These are phyloP conservation scores for Leucaena leucocephala DNA, from an alignment of 306 rosid species.

Conservation along the genomic window DNA sequence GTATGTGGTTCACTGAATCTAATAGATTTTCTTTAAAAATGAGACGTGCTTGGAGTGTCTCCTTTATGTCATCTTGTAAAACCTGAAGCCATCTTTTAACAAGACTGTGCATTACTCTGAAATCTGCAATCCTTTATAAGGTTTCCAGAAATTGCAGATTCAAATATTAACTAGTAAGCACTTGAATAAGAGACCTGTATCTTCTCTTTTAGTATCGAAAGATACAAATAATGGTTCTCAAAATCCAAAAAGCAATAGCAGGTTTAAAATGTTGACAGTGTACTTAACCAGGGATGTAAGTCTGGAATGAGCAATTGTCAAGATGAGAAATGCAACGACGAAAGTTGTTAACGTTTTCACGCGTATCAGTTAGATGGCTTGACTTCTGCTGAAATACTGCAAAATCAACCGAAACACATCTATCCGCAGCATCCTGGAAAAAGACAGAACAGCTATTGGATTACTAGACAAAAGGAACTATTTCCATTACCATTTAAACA, in stretches of 20 bases:
- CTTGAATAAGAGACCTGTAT: not conserved
- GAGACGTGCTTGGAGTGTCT: conserved; percentile 63
- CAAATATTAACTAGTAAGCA: conserved; percentile 9
- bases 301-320: conserved; percentile 72
- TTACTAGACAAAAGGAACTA: conserved; percentile 14
- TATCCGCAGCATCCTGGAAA: conserved; percentile 67
- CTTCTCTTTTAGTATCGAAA: not conserved
- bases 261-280: conserved; percentile 12
- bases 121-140: conserved; percentile 56
- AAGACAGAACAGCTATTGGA: not conserved
- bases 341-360: conserved; percentile 55
- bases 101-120: conserved; percentile 66
- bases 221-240: not conserved
- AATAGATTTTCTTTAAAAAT: conserved; percentile 53
- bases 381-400: conserved; percentile 68
- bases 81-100: conserved; percentile 67
- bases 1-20: conserved; percentile 65
- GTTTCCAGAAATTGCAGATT: conserved; percentile 20
- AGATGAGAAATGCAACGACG: conserved; percentile 59
- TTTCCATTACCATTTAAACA: not conserved
- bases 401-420: conserved; percentile 73
- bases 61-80: conserved; percentile 63
- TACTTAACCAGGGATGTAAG: conserved; percentile 59
- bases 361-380: conserved; percentile 53
- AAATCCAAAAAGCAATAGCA: conserved; percentile 21